Conservation (phyloP, 1,139 yeast species). For the Kodamaea sp. region DNA sequence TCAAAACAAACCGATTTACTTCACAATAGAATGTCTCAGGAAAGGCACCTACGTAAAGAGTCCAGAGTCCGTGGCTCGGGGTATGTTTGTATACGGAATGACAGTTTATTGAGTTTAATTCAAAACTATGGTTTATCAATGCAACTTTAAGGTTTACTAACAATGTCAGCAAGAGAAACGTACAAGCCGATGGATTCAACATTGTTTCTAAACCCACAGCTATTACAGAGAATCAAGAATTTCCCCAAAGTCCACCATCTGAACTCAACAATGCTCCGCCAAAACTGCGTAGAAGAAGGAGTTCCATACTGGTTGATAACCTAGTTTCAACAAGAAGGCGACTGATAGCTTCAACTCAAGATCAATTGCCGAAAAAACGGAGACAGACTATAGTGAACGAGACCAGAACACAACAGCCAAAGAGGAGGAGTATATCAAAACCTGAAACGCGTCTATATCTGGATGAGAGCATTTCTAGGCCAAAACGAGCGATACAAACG, state of each 20-base stretch:
- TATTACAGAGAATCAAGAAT: neutral
- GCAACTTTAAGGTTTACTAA: constrained; percentile 8
- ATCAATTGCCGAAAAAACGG: too few species aligned
- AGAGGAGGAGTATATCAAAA: too few species aligned
- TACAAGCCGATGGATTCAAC: constrained; percentile 12
- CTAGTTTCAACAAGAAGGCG: too few species aligned
- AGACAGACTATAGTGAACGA: too few species aligned
- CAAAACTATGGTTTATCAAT: neutral
- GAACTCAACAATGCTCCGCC: too few species aligned
- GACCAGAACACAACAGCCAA: too few species aligned
- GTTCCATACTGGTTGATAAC: too few species aligned
- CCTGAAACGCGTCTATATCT: too few species aligned
- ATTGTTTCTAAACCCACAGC: constrained; percentile 8
- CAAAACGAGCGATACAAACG: too few species aligned
- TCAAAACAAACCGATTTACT: neutral
- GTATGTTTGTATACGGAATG: constrained; percentile 23
- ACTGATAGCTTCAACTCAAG: too few species aligned
- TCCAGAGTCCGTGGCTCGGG: constrained; percentile 41
- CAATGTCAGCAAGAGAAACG: constrained; percentile 15
- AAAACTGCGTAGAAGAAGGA: too few species aligned
- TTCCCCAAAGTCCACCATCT: neutral
- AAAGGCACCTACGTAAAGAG: constrained; percentile 12
- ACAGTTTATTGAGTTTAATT: constrained; percentile 5
- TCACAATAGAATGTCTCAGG: constrained; percentile 1
- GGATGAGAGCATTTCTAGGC: too few species aligned